Base-by-base conservation (phyloP, 2,329 filamentous ascomycete genomes). In the Arthrobotrys iridis region DNA sequence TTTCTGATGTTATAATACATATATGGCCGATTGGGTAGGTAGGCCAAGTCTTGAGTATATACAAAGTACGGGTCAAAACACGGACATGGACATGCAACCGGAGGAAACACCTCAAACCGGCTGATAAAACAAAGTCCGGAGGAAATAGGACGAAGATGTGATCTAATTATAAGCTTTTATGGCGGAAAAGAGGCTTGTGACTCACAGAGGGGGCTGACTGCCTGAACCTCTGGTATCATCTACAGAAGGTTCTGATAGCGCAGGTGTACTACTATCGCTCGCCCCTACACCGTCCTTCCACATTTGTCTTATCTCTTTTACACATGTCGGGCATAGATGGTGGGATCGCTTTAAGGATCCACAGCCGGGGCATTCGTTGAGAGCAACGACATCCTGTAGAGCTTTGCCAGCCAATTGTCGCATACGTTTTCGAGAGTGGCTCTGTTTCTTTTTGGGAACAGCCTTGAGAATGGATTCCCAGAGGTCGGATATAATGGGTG, bases 391-490 rank as follows among this genome's bases (percentile, higher is more conserved):
- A 81, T 99, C 95, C 84, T 97, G 92, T 79, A 99, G 83, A 46
- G 90, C 94, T 84, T 99, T 99, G 80, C 95, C 95, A 22, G 93
- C 94, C 90, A 98, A 91, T 81, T 96, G 93, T 80, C 96, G 89
- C 81, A 93, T 90, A 79, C 95, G 88, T 86, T 93, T 97, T 85
- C 95, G 97, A 85, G 92, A 92, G 83, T 99, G 93, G 43, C 94
- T 97, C 33, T 93, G 96, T 88, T 98, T 99, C 85, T 97, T 98
- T 87, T 99, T 99, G 3, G 95, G 95, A 13, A 98, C 95, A 0
- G 95, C 95, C 78, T 90, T 90, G 78, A 99, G 86, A 48, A 99
- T 88, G 4, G 92, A 93, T 79, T 97, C 94, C 71, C 71, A 75
- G 28, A 75, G 20, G 18, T 75, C 37, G 11, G 63, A 68, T 37